Base-by-base conservation (phyloP, 345 rosid species). In the Cardamine resedifolia region DNA sequence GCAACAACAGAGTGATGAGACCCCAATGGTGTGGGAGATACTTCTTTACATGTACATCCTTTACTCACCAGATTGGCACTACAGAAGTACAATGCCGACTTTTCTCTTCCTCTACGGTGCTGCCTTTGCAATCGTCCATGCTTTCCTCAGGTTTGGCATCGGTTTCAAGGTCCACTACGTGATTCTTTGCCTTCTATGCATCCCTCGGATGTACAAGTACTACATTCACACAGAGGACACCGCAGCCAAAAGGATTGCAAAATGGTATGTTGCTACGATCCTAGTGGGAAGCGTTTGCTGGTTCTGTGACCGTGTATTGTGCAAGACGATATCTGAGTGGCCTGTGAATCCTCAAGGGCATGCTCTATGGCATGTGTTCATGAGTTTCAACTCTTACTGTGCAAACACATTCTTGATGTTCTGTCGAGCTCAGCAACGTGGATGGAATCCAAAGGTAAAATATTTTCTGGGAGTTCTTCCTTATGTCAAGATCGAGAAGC, bases 11-110 rank as follows among this genome's bases (percentile, higher is more conserved):
- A 88, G 97, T 74, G 99, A 95, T 81, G 98, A 95, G 77, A 95
- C 99, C 0, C 97, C 98, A 3, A 92, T 92, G 99, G 98, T 95
- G 49, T 92, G 99, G 99, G 98, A 90, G 77, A 84, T 95, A 86
- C 98, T 95, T 52, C 88, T 95, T 47, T 95, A 94, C 74, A 80
- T 95, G 75, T 95, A 89, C 84, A 95, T 91, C 79, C 89, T 91
- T 34, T 89, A 91, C 81, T 95, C 99, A 14, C 99, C 99, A 27
- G 96, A 95, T 77, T 95, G 99, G 99, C 99, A 95, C 77, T 95
- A 95, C 77, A 76, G 86, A 48, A 88, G 96, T 64, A 89, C 96
- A 0, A 95, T 95, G 99, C 99, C 99, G 27, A 91, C 93, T 39
- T 89, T 95, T 78, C 84, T 95, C 82, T 89, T 91, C 80, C 76